Evolutionary conservation across 2,329 filamentous ascomycete genomes (phyloP).

Genomic region (Clarireedia homoeocarpa): DNA sequence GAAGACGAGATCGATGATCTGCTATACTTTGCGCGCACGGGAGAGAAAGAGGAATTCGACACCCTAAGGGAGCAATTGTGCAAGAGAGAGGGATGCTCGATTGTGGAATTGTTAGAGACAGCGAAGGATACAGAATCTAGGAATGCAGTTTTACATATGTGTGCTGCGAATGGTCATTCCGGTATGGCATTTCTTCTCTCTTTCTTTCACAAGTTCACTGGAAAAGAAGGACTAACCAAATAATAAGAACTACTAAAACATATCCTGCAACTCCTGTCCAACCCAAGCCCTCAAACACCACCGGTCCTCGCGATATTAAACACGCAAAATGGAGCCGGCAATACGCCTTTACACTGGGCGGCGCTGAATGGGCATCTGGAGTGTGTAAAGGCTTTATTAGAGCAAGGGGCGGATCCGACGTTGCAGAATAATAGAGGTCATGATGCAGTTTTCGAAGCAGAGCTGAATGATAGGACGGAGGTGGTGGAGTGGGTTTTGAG

Average conservation of each 20-base stretch:
- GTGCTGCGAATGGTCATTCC: constrained; percentile 79
- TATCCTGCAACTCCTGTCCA: constrained; percentile 33
- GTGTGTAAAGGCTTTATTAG: constrained; percentile 69
- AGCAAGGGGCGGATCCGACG: constrained; percentile 67
- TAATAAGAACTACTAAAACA: constrained; percentile 29
- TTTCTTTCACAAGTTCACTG: background rate
- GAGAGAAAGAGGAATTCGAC: constrained; percentile 64
- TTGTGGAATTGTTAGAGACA: constrained; percentile 58
- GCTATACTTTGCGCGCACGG: constrained; percentile 75
- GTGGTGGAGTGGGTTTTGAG: constrained; percentile 48
- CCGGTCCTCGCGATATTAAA: constrained; percentile 48
- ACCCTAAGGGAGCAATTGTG: constrained; percentile 51
- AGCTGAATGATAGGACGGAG: constrained; percentile 59
- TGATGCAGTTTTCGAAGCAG: constrained; percentile 67
- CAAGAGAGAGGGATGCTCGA: constrained; percentile 48
- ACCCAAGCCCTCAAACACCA: constrained; percentile 24
- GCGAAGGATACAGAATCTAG: constrained; percentile 69
- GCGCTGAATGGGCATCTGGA: constrained; percentile 81
- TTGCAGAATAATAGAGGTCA: constrained; percentile 79
- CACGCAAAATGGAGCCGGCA: constrained; percentile 69
- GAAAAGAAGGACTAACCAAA: background rate
- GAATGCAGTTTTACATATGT: constrained; percentile 81
- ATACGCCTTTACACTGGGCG: constrained; percentile 92
- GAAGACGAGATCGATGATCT: constrained; percentile 87
- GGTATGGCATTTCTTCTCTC: constrained; percentile 42